phyloP scores from a whole-genome alignment of 2,329 filamentous ascomycete species.

The Fusarium mundagurra region DNA sequence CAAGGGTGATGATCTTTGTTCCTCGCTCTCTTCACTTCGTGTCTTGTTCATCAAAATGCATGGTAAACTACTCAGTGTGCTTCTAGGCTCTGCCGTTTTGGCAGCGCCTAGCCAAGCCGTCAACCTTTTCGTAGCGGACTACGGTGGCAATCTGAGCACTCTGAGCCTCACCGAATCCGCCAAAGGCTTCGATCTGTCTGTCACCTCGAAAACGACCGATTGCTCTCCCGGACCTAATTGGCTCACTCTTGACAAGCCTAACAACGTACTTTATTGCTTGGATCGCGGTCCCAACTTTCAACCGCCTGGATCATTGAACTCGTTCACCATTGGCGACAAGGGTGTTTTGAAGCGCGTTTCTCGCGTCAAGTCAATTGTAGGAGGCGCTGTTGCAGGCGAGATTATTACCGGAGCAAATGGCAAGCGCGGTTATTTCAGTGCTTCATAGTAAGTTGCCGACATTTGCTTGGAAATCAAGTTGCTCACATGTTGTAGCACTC shows the following conservation, averaged over 20 bases:
- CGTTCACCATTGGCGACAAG: slow-evolving; percentile 19
- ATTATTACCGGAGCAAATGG: slow-evolving; percentile 25
- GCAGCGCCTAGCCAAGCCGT: slow-evolving; percentile 12
- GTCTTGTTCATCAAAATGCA: background rate
- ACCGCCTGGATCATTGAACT: slow-evolving; percentile 34
- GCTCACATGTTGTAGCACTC: slow-evolving; percentile 7
- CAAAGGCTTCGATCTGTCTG: slow-evolving; percentile 2
- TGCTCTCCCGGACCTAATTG: slow-evolving; percentile 32
- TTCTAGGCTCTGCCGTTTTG: slow-evolving; percentile 13
- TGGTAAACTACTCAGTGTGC: background rate
- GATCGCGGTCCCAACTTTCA: slow-evolving; percentile 22
- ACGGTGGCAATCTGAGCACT: slow-evolving; percentile 34
- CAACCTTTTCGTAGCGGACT: slow-evolving; percentile 37
- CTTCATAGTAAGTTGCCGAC: slow-evolving; percentile 33
- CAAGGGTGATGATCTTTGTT: too few species aligned
- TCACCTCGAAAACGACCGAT: slow-evolving; percentile 16
- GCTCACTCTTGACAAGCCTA: slow-evolving; percentile 28
- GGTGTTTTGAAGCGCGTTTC: slow-evolving; percentile 22
- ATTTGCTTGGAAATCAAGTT: accelerated
- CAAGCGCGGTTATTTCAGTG: slow-evolving; percentile 29
- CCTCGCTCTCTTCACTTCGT: too few species aligned
- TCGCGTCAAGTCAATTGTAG: slow-evolving; percentile 19
- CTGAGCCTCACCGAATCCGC: slow-evolving; percentile 10
- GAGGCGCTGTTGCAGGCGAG: slow-evolving; percentile 32
- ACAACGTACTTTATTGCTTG: slow-evolving; percentile 35